phyloP scores from a whole-genome alignment of 2,329 filamentous ascomycete species.

The Sordariomycetes sp. region DNA sequence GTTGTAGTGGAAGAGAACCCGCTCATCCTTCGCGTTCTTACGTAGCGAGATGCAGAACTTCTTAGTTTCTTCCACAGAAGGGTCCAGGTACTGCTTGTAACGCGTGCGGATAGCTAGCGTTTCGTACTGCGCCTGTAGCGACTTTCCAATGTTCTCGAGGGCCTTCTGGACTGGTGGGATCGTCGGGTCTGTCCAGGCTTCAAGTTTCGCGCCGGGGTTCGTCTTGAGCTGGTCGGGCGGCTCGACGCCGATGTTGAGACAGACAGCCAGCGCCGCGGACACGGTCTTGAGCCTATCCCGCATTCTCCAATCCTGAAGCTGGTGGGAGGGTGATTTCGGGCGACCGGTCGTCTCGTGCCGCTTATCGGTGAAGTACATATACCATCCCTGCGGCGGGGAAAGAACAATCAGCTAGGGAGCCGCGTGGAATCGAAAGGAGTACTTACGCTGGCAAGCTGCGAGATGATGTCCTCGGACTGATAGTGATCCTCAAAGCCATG shows the following conservation, averaged over 20 bases:
- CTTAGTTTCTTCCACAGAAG: constrained; percentile 93
- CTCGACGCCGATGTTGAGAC: constrained; percentile 93
- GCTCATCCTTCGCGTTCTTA: constrained; percentile 87
- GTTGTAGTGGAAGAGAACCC: constrained; percentile 97
- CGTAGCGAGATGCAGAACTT: constrained; percentile 87
- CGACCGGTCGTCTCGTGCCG: constrained; percentile 90
- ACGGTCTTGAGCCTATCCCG: constrained; percentile 93
- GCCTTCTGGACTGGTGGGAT: constrained; percentile 69
- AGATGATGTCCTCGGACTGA: constrained; percentile 79
- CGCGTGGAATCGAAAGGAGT: constrained; percentile 3
- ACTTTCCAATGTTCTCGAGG: constrained; percentile 89
- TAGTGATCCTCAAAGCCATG: constrained; percentile 93
- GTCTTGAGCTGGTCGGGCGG: constrained; percentile 96
- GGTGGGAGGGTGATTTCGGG: constrained; percentile 52
- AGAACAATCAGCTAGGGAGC: constrained; percentile 3
- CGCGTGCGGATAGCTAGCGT: constrained; percentile 88
- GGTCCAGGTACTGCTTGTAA: constrained; percentile 94
- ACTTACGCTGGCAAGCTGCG: constrained; percentile 67
- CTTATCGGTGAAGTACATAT: constrained; percentile 99
- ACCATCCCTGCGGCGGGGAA: constrained; percentile 62
- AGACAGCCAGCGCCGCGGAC: constrained; percentile 85
- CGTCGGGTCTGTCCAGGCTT: constrained; percentile 94
- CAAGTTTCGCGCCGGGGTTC: constrained; percentile 80
- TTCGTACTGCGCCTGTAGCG: constrained; percentile 92
- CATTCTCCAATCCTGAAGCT: constrained; percentile 92